Evolutionary conservation across 192 early-diverging fungal species (phyloP), one percentile per base, ranked within the genome.

Genomic region (Helicostylum pulchrum): DNA sequence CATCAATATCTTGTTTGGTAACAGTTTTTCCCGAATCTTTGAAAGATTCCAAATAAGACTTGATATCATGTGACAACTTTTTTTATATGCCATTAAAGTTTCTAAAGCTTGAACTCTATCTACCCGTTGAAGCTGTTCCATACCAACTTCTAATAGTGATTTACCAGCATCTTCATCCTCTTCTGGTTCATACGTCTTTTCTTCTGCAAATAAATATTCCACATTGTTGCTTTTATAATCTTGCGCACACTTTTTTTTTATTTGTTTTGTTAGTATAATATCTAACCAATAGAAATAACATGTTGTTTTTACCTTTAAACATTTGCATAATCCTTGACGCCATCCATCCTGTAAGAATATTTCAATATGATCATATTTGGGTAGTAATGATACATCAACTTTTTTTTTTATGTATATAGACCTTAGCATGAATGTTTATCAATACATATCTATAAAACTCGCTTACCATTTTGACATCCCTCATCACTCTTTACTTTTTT

Each of bases 101-200:
- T 94, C 88, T 64, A 93, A 80, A 21, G 92, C 88, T 49, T 83
- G 72, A 0, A 88, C 80, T 19, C 87, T 80, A 64, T 93, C 87
- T 83, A 93, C 87, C 43, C 78, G 75, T 23, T 68, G 74, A 31
- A 97, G 71, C 61, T 81, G 77, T 55, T 89, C 81, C 83, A 97
- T 83, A 15, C 88, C 93, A 21, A 82, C 75, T 30, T 94, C 93
- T 50, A 91, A 83, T 4, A 92, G 70, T 0, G 92, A 92, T 58
- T 78, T 84, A 47, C 75, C 67, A 34, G 75, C 78, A 21, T 83
- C 79, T 15, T 88, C 84, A 68, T 97, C 93, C n/a, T 87, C 81
- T 52, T 91, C 90, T 19, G 90, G 91, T 64, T 91, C 90, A 61
- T 84, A 85, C 1, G 88, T 75, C 1, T 78, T 78, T 53, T 95